These are phyloP conservation scores for Scheffersomyces cryptocercus DNA, from an alignment of 1,139 yeast genomes.

Conservation along the genomic window DNA sequence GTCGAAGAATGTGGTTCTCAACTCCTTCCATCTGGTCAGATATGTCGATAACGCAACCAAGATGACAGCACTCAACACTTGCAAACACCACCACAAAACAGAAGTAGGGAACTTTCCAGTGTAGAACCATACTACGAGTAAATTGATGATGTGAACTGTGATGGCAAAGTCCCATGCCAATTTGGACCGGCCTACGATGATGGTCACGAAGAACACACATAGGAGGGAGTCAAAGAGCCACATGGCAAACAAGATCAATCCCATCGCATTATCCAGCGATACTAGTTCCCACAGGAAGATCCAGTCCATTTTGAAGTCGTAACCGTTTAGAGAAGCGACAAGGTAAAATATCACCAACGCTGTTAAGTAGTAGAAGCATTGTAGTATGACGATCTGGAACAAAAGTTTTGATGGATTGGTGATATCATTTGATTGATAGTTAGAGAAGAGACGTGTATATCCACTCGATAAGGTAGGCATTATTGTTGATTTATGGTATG, in stretches of 20 bases:
- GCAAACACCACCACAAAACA: constrained; percentile 84
- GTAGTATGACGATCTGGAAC: constrained; percentile 63
- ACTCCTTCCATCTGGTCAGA: constrained; percentile 84
- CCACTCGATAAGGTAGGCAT: constrained; percentile 15
- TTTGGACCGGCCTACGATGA: constrained; percentile 88
- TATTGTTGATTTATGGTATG: too few species aligned
- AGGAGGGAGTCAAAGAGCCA: constrained; percentile 82
- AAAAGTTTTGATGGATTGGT: constrained; percentile 41
- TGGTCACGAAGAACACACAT: constrained; percentile 79
- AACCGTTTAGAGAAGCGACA: constrained; percentile 61
- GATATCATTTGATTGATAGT: constrained; percentile 26
- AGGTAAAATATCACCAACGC: constrained; percentile 59
- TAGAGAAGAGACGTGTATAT: constrained; percentile 27
- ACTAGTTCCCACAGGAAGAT: constrained; percentile 83
- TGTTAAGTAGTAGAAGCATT: constrained; percentile 64
- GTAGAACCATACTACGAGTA: constrained; percentile 67
- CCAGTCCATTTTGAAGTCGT: constrained; percentile 63
- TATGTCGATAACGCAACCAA: constrained; percentile 82
- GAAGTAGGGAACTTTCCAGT: constrained; percentile 68
- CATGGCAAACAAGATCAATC: constrained; percentile 66
- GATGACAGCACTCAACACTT: constrained; percentile 62
- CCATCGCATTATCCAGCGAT: constrained; percentile 75
- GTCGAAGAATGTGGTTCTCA: constrained; percentile 85
- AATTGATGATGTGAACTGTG: constrained; percentile 80
- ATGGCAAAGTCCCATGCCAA: constrained; percentile 95